A percentile compares a stretch with the other conserved stretches of the same genome.
These are phyloP conservation scores for Coffea canephora DNA, from an alignment of 257 asterid genomes.

Conservation along the genomic window DNA sequence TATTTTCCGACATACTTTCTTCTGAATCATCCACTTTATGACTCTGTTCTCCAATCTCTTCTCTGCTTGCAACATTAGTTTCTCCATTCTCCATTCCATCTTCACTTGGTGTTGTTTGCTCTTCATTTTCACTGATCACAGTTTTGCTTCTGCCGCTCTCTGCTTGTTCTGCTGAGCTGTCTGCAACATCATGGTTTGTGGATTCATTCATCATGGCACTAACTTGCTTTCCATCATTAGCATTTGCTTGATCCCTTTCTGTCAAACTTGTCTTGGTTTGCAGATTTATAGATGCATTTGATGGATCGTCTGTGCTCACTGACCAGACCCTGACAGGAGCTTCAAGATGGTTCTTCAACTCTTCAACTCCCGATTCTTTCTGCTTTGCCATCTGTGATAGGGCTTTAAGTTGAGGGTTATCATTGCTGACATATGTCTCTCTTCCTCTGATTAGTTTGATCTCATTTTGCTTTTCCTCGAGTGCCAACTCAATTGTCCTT, in stretches of 20 bases:
- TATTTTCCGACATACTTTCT: slow-evolving; percentile 11
- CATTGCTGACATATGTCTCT: slow-evolving; percentile 12
- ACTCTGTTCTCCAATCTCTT: slow-evolving; percentile 17
- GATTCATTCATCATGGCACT: slow-evolving; percentile 4
- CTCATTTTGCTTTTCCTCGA: slow-evolving; percentile 55
- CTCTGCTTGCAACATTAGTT: slow-evolving; percentile 9
- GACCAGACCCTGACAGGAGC: slow-evolving; percentile 29
- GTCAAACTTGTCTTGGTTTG: slow-evolving; percentile 9
- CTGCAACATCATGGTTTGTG: slow-evolving; percentile 8
- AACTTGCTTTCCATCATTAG: not conserved
- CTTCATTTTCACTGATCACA: slow-evolving; percentile 12
- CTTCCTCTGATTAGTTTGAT: slow-evolving; percentile 36
- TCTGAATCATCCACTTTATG: slow-evolving; percentile 15
- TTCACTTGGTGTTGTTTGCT: slow-evolving; percentile 12
- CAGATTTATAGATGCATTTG: slow-evolving; percentile 19
- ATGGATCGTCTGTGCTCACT: slow-evolving; percentile 29
- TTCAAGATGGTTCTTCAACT: slow-evolving; percentile 33
- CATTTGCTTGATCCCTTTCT: not conserved
- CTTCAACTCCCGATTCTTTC: slow-evolving; percentile 44
- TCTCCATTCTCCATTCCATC: slow-evolving; percentile 12
- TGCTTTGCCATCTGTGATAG: slow-evolving; percentile 28
- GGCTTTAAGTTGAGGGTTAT: slow-evolving; percentile 31
- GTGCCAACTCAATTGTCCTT: slow-evolving; percentile 33
- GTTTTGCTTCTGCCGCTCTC: slow-evolving; percentile 1
- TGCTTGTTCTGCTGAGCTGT: slow-evolving; percentile 3